Conservation (phyloP, 345 rosid species). For the Salix exigua region DNA sequence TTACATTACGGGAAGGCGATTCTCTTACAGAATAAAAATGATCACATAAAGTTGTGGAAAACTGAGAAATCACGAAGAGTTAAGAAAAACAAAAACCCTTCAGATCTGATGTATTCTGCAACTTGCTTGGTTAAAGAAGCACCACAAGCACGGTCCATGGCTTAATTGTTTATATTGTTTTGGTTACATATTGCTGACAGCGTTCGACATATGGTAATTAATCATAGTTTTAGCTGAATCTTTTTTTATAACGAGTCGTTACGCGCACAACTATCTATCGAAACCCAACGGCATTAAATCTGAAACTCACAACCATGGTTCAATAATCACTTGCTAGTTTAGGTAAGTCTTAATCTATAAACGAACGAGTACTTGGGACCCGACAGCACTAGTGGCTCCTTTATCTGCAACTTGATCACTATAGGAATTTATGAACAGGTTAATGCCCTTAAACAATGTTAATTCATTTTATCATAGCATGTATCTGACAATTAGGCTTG, state of each 20-base stretch:
- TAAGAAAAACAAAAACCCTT: not conserved
- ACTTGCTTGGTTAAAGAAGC: not conserved
- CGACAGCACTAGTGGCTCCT: not conserved
- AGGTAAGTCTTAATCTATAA: no score
- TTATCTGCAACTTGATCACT: not conserved
- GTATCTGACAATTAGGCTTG: conserved; percentile 1
- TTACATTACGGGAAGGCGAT: not conserved
- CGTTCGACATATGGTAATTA: not conserved
- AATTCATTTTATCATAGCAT: not conserved
- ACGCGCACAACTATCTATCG: no score
- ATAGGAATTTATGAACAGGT: not conserved
- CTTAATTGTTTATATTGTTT: not conserved
- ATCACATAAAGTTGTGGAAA: not conserved
- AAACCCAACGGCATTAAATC: no score
- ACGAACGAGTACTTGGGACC: no score
- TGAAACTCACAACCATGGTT: no score
- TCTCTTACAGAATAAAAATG: not conserved
- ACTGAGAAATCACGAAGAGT: not conserved
- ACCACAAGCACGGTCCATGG: not conserved
- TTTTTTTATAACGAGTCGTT: no score
- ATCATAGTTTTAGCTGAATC: no score
- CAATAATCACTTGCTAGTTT: no score
- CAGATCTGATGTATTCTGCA: not conserved
- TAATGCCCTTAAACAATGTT: not conserved
- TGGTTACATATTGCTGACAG: not conserved